Evolutionary conservation across 2,329 filamentous ascomycete genomes (phyloP), one percentile per base, ranked within the genome.

Genomic region (Westerdykella aurantiaca): DNA sequence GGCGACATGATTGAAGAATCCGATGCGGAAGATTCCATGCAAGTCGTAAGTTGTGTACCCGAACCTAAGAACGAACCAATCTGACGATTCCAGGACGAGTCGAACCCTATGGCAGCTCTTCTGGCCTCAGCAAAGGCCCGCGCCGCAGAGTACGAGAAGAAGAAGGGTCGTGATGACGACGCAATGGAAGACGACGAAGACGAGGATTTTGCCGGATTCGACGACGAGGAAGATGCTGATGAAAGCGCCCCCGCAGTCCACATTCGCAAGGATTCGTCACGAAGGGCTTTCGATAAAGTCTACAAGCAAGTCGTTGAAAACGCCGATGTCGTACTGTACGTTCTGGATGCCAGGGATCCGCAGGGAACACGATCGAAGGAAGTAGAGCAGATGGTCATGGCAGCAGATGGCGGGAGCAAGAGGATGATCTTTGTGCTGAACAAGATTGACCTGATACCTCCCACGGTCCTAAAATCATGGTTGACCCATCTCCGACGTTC

Each of bases 221-320:
- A 69, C 4, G 67, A 71, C 16, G 69, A 72, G 10, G 72, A 75
- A 7, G 72, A 74, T 16, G 67, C 71, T 5, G 71, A 73, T 37
- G 75, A 61, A 2, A 56, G 52, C 14, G 43, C 45, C 29, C 46
- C 56, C 31, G 52, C 52, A 6, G 51, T 58, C 33, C 52, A 52
- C 6, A 56, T 64, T 13, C 61, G 63, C 41, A 70, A 69, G 58
- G 82, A 85, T 49, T 78, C 76, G 38, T 95, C 90, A 41, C 81
- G 89, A 60, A 88, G 83, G 69, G 87, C 88, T 43, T 95, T 91
- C 69, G 89, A 95, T 77, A 95, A 95, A 75, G 82, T 94, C 57
- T 96, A 95, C 78, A 95, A 95, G 75, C 80, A 88, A 62, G 89
- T 96, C 13, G 82, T 95, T 29, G 87, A 94, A 49, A 80, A 86